phyloP scores from a whole-genome alignment of 2,329 filamentous ascomycete species.

The Elsinoe arachidis region DNA sequence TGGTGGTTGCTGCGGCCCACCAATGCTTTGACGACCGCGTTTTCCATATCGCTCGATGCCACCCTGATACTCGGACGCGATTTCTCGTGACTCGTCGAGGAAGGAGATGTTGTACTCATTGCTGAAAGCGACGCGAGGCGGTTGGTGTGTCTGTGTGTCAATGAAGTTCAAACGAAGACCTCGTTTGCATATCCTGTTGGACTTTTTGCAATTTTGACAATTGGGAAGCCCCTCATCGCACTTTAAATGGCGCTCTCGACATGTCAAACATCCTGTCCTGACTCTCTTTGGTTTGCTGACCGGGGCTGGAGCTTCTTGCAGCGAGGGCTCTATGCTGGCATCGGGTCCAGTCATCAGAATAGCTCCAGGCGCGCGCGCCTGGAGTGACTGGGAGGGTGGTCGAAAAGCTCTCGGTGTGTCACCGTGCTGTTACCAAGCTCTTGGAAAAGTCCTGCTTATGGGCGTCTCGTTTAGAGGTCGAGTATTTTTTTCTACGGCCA shows the following conservation, averaged over 20 bases:
- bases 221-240: constrained; percentile 67
- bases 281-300: constrained; percentile 68
- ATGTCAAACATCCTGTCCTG: constrained; percentile 83
- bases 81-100: constrained; percentile 77
- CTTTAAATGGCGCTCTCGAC: constrained; percentile 80
- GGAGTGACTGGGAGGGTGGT: background rate
- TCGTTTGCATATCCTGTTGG: constrained; percentile 74
- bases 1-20: constrained; percentile 19
- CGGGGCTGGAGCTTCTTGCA: constrained; percentile 25
- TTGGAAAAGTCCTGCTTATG: background rate
- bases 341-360: constrained; percentile 16
- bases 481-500: too few species aligned
- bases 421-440: background rate
- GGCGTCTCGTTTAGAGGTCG: background rate
- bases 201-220: constrained; percentile 78
- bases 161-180: constrained; percentile 87
- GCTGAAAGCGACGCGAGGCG: constrained; percentile 47
- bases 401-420: background rate
- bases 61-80: constrained; percentile 82
- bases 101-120: constrained; percentile 68
- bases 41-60: constrained; percentile 62
- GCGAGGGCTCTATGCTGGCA: constrained; percentile 23
- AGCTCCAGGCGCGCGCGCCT: constrained; percentile 8
- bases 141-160: constrained; percentile 65
- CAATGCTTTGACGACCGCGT: constrained; percentile 32